Conservation (phyloP, 306 rosid species). For the Ormosia semicastrata region DNA sequence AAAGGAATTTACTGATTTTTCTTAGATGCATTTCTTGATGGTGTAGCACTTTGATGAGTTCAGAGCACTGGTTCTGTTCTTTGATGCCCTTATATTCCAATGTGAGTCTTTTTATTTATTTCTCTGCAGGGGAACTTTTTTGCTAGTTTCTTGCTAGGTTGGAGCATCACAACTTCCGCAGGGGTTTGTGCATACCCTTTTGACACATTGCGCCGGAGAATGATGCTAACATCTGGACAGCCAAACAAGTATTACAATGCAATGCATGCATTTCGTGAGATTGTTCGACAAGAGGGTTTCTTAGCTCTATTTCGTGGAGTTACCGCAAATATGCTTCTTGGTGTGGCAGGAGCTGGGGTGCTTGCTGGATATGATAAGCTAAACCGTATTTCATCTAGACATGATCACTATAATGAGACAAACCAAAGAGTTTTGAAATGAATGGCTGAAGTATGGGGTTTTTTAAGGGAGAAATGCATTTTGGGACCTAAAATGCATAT, state of each 20-base stretch:
- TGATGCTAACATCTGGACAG: constrained; percentile 97
- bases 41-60: constrained; percentile 10
- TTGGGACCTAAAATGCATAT: constrained; percentile 9
- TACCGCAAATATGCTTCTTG: constrained; percentile 89
- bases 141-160: constrained; percentile 92
- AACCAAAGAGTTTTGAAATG: constrained; percentile 50
- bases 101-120: constrained; percentile 15
- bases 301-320: constrained; percentile 79
- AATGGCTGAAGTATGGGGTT: constrained; percentile 16
- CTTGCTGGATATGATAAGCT: constrained; percentile 89
- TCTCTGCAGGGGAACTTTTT: constrained; percentile 74
- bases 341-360: constrained; percentile 96
- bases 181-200: constrained; percentile 96
- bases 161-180: constrained; percentile 80
- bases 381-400: constrained; percentile 55
- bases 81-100: background rate
- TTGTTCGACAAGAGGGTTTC: constrained; percentile 73
- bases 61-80: background rate
- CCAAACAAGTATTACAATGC: constrained; percentile 58
- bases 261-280: constrained; percentile 74
- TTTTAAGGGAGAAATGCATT: constrained; percentile 15
- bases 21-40: background rate
- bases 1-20: background rate
- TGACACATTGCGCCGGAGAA: constrained; percentile 84
- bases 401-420: constrained; percentile 32